These are phyloP conservation scores for Yamadazyma kitorensis DNA, from an alignment of 805 yeast genomes.

Conservation along the genomic window DNA sequence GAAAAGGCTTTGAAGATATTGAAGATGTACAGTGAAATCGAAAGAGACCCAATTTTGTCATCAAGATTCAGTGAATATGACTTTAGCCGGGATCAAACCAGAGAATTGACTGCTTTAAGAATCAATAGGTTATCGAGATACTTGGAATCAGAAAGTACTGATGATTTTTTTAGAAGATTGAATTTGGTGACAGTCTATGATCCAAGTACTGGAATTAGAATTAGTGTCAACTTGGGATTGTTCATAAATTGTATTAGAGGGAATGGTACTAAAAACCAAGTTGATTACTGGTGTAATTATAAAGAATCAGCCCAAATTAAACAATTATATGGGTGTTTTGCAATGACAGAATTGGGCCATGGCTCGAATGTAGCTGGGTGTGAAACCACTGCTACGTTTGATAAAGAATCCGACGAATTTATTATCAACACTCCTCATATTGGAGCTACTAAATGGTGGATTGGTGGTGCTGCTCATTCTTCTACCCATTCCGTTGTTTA, in stretches of 20 bases:
- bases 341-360: conserved; percentile 91
- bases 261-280: conserved; percentile 40
- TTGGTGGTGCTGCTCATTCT: conserved; percentile 96
- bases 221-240: conserved; percentile 38
- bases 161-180: conserved; percentile 33
- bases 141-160: conserved; percentile 29
- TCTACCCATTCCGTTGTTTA: conserved; percentile 85
- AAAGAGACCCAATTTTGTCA: conserved; percentile 36
- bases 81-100: conserved; percentile 24
- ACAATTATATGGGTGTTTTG: conserved; percentile 74
- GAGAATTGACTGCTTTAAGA: conserved; percentile 31
- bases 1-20: conserved; percentile 28
- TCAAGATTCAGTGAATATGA: conserved; percentile 33
- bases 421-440: conserved; percentile 81
- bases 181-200: conserved; percentile 36
- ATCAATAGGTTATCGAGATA: conserved; percentile 36
- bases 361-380: conserved; percentile 93
- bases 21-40: conserved; percentile 31
- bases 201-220: conserved; percentile 38
- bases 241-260: conserved; percentile 39
- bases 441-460: conserved; percentile 98
- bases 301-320: conserved; percentile 33
- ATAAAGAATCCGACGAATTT: conserved; percentile 62
- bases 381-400: conserved; percentile 88
- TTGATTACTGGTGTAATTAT: conserved; percentile 33